Conservation (phyloP, 2,329 filamentous ascomycete genomes). For the Fusarium anthophilum region DNA sequence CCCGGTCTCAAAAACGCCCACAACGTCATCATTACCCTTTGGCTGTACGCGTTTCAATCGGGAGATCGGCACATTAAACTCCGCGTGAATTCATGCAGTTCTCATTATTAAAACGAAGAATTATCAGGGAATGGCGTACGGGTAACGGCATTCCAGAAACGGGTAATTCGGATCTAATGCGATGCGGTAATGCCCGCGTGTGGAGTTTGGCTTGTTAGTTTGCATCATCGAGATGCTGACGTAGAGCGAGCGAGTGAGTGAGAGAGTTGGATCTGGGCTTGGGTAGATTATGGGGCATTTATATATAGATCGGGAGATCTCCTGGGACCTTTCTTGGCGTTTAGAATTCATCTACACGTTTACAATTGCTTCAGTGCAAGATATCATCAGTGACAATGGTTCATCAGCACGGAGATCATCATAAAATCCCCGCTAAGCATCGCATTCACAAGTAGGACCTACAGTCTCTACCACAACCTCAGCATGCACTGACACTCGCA, state of each 20-base stretch:
- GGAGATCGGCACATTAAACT: conserved; percentile 26
- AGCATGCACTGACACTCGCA: conserved; percentile 36
- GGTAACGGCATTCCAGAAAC: conserved; percentile 12
- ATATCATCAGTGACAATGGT: conserved; percentile 52
- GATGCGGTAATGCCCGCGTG: neutral
- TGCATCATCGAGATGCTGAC: conserved; percentile 40
- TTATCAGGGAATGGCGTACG: conserved; percentile 14
- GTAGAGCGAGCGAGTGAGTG: conserved; percentile 3
- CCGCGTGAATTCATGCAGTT: neutral
- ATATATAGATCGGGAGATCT: neutral
- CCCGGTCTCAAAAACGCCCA: neutral
- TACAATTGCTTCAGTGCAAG: neutral
- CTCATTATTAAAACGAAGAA: neutral
- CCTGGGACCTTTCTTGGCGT: neutral
- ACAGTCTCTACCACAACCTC: neutral
- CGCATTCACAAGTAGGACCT: conserved; percentile 55
- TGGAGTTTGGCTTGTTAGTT: conserved; percentile 12
- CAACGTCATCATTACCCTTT: conserved; percentile 31
- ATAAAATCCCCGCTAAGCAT: conserved; percentile 61
- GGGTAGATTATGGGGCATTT: neutral
- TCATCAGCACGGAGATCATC: conserved; percentile 59
- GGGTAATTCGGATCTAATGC: conserved; percentile 19
- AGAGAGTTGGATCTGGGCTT: neutral
- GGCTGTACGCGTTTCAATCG: neutral
- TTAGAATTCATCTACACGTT: neutral